Conservation (phyloP, 129 eudicot genomes). For the Tagetes erecta region DNA sequence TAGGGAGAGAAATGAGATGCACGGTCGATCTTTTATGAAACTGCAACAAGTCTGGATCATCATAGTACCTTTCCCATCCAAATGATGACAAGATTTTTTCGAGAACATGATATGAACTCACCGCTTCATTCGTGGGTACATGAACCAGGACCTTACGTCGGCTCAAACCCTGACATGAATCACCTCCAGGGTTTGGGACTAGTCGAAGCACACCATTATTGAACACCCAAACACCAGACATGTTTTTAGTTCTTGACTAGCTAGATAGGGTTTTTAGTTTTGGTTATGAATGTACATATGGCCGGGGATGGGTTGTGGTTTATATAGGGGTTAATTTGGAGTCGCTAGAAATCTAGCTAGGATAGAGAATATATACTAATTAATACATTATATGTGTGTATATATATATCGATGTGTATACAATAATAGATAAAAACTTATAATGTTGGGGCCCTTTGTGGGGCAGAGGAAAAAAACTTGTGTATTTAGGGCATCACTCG, state of each 20-base stretch:
- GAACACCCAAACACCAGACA: constrained; percentile 99
- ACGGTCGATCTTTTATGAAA: constrained; percentile 3
- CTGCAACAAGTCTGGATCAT: constrained; percentile 49
- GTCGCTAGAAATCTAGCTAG: not conserved
- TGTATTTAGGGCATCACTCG: constrained; percentile 6
- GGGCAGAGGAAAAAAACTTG: constrained; percentile 2
- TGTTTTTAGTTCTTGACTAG: constrained; percentile 13
- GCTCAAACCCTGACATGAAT: constrained; percentile 41
- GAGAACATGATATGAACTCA: constrained; percentile 57
- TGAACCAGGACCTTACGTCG: constrained; percentile 61
- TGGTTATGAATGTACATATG: not conserved
- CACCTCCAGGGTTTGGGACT: constrained; percentile 71
- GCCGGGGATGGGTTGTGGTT: constrained; percentile 31
- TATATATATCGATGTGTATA: not conserved
- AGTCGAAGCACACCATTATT: constrained; percentile 82
- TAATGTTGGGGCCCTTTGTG: constrained; percentile 8
- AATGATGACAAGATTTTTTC: constrained; percentile 53
- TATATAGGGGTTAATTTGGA: constrained; percentile 36
- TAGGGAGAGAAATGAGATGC: constrained; percentile 17
- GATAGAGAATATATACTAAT: constrained; percentile 21
- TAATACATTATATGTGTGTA: not conserved
- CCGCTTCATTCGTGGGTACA: constrained; percentile 55
- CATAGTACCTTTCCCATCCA: constrained; percentile 94
- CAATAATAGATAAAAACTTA: not conserved
- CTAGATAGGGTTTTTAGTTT: constrained; percentile 14